Percentiles rank a stretch among this genome's conserved stretches.
phyloP scores from a whole-genome alignment of 129 eudicot species.

The Ambrosia trifida region DNA sequence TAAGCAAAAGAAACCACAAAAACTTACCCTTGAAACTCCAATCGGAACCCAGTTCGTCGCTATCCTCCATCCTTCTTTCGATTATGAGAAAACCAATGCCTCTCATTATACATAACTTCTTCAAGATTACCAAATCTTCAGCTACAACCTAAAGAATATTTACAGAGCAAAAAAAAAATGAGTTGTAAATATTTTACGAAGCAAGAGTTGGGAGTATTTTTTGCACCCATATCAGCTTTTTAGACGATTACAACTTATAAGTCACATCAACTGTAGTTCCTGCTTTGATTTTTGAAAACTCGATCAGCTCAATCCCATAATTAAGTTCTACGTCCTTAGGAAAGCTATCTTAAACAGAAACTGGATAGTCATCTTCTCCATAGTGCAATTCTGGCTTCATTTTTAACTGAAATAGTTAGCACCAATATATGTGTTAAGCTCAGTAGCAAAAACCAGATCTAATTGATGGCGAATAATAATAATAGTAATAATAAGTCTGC shows the following conservation, averaged over 20 bases:
- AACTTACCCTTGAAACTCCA: too few relatives aligned
- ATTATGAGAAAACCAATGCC: too few relatives aligned
- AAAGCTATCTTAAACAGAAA: constrained; percentile 67
- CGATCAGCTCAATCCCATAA: constrained; percentile 91
- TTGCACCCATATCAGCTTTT: background rate
- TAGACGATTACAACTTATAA: background rate
- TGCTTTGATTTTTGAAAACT: constrained; percentile 89
- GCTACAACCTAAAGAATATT: constrained; percentile 58
- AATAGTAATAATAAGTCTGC: too few relatives aligned
- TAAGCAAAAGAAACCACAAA: too few relatives aligned
- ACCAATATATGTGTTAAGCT: constrained; percentile 19
- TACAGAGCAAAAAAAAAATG: background rate
- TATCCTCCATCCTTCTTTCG: too few relatives aligned
- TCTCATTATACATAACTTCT: constrained; percentile 59
- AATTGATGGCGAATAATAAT: too few relatives aligned
- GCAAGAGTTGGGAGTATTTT: background rate
- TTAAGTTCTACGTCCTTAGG: constrained; percentile 96
- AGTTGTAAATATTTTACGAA: background rate
- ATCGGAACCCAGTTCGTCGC: too few relatives aligned
- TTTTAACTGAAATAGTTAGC: constrained; percentile 61
- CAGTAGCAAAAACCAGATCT: too few relatives aligned
- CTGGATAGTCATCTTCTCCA: constrained; percentile 95
- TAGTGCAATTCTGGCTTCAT: constrained; percentile 95
- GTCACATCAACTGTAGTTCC: constrained; percentile 27
- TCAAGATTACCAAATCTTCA: constrained; percentile 83